Evolutionary conservation across 129 eudicot species (phyloP), one percentile per base, ranked within the genome.

Genomic region (Flaveria brownii): DNA sequence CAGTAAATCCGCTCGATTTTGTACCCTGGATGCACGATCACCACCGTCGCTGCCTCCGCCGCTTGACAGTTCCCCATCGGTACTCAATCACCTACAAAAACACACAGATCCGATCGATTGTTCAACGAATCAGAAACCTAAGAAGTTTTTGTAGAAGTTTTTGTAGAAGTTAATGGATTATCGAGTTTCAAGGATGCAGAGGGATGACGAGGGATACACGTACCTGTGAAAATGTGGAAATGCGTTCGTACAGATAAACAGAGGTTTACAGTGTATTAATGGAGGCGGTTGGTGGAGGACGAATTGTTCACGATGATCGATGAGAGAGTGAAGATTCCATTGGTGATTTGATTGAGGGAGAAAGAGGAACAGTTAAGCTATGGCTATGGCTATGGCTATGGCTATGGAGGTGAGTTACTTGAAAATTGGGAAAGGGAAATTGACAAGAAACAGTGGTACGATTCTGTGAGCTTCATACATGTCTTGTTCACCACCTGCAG

Each of bases 31-130:
- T 92, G 97, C 23, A 77, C 85, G 14, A 92, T 84, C 84, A 89
- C 83, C 72, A 89, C 96, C 70, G 91, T 82, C 22, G 97, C 96
- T 25, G 90, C 91, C 76, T 92, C 97, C 5, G 97, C 91, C 8
- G 97, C 89, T 68, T 92, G 97, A 69, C 97, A 92, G 52, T 92
- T 92, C 78, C 97, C 97, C 97, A 92, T 91, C 20, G 0, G 12
- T 17, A 55, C 42, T 61, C 4, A 36, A 5, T 36, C 4, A 36
- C 4, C 30, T 13, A 59, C 12, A 9, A 25, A 60, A 15, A 36
- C 30, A 25, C 72, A 63, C 69, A 63, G 68, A 66, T 39, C 71
- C 6, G 15, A 41, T 16, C 25, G 61, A 57, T 50, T 20, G 12
- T 9, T 67, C 12, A 17, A 16, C 49, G 63, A 63, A 61, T 25